These are phyloP conservation scores for Hondaea fermentalgiana DNA, from an alignment of 108 stramenopile species.

Conservation along the genomic window DNA sequence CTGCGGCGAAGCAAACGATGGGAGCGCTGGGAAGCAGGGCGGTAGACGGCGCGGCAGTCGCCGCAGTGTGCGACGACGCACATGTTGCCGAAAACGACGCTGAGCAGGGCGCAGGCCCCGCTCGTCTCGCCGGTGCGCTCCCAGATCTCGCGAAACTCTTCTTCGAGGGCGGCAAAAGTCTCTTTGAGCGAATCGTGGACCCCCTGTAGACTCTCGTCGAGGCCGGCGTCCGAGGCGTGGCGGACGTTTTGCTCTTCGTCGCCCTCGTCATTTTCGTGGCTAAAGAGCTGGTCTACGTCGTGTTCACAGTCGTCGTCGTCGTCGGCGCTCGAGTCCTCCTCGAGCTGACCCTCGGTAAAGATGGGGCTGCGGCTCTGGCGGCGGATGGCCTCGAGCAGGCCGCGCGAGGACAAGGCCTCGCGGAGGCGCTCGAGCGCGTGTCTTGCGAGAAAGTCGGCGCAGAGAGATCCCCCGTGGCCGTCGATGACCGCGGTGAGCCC, in stretches of 20 bases:
- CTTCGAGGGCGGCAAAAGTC: not conserved
- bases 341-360: not conserved
- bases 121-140: not conserved
- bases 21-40: not conserved
- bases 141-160: not conserved
- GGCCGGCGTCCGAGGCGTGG: not conserved
- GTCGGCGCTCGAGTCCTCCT: not conserved
- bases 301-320: not conserved
- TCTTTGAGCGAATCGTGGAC: not conserved
- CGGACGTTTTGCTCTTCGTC: not conserved
- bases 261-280: not conserved
- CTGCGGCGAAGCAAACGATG: not conserved
- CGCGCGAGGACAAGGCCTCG: not conserved
- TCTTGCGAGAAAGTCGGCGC: not conserved
- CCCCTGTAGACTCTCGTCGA: not conserved
- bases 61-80: not conserved
- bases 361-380: not conserved
- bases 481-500: not conserved
- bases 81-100: not conserved
- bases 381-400: not conserved
- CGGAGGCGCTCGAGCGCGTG: not conserved
- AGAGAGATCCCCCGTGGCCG: not conserved
- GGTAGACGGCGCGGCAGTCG: slow-evolving; percentile 8
- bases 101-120: not conserved
- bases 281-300: not conserved